Evolutionary conservation across 352 stramenopile genomes (phyloP).

Genomic region (Globisporangium middletonii): DNA sequence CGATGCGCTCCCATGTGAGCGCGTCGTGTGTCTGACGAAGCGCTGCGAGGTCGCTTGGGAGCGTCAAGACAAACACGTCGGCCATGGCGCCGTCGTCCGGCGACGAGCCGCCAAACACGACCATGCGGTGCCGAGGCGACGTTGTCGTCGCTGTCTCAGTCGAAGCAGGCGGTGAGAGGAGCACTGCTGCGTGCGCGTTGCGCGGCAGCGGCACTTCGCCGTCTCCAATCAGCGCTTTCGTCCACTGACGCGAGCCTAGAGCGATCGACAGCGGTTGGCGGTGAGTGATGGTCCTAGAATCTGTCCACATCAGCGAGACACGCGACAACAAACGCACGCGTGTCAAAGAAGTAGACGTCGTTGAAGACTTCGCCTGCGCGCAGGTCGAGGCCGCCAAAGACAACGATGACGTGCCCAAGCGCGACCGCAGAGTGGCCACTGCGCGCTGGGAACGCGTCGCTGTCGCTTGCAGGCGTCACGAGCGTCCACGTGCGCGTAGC

Average conservation of each 20-base stretch:
- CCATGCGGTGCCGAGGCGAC: slow-evolving; percentile 19
- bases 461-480: slow-evolving; percentile 10
- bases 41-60: slow-evolving; percentile 6
- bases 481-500: slow-evolving; percentile 18
- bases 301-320: too few species aligned
- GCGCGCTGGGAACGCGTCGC: slow-evolving; percentile 26
- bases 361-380: slow-evolving; percentile 41
- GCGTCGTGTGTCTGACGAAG: not conserved
- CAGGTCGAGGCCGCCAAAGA: slow-evolving; percentile 63
- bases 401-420: slow-evolving; percentile 30
- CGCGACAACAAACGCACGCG: slow-evolving; percentile 7
- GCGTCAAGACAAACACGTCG: slow-evolving; percentile 52
- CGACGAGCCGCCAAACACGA: slow-evolving; percentile 61
- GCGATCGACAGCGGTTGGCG: not conserved
- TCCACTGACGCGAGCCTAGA: slow-evolving; percentile 25
- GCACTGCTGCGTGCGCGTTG: slow-evolving; percentile 52
- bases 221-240: slow-evolving; percentile 16
- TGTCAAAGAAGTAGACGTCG: slow-evolving; percentile 49
- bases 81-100: slow-evolving; percentile 40
- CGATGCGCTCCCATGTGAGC: slow-evolving; percentile 29
- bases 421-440: slow-evolving; percentile 58
- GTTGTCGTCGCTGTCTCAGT: not conserved
- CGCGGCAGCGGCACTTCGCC: slow-evolving; percentile 34
- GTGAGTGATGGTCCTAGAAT: too few species aligned
- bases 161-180: slow-evolving; percentile 12